phyloP scores from a whole-genome alignment of 2,329 filamentous ascomycete species.

The Aureobasidium sp. region DNA sequence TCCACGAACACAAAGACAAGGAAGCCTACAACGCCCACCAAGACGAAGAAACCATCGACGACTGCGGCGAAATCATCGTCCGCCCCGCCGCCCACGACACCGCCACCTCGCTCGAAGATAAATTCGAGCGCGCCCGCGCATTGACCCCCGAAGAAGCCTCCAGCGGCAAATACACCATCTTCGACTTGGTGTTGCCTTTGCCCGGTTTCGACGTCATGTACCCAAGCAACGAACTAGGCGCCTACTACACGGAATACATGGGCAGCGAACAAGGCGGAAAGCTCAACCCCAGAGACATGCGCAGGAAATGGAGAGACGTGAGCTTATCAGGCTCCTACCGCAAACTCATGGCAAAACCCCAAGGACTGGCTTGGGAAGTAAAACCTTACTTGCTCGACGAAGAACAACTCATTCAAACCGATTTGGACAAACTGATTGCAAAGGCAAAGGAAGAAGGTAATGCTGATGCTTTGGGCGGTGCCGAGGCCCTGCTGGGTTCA shows the following conservation, averaged over 20 bases:
- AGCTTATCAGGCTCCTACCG: conserved; percentile 84
- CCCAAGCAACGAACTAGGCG: conserved; percentile 72
- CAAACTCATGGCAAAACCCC: conserved; percentile 68
- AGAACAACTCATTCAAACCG: conserved; percentile 83
- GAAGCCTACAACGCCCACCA: conserved; percentile 22
- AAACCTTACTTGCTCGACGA: conserved; percentile 60
- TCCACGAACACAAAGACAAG: conserved; percentile 48
- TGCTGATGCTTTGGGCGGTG: conserved; percentile 16
- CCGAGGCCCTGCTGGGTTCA: conserved; percentile 18
- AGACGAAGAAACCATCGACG: conserved; percentile 39
- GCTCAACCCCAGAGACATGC: conserved; percentile 80
- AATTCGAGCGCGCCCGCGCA: conserved; percentile 61
- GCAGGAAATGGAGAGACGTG: conserved; percentile 74
- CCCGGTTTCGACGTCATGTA: conserved; percentile 88
- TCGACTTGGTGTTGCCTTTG: conserved; percentile 84
- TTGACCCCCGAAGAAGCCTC: conserved; percentile 70
- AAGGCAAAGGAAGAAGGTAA: conserved; percentile 18
- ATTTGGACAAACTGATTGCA: conserved; percentile 59
- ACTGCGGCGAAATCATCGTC: conserved; percentile 59
- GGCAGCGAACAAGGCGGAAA: conserved; percentile 63
- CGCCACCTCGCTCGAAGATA: conserved; percentile 44
- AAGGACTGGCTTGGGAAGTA: conserved; percentile 57
- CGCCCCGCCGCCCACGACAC: conserved; percentile 51
- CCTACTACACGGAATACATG: conserved; percentile 85
- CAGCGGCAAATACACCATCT: conserved; percentile 69